Percentiles rank a stretch among this genome's conserved stretches.
Evolutionary conservation across 2,329 filamentous ascomycete genomes (phyloP).

Genomic region (Verticillium longisporum): DNA sequence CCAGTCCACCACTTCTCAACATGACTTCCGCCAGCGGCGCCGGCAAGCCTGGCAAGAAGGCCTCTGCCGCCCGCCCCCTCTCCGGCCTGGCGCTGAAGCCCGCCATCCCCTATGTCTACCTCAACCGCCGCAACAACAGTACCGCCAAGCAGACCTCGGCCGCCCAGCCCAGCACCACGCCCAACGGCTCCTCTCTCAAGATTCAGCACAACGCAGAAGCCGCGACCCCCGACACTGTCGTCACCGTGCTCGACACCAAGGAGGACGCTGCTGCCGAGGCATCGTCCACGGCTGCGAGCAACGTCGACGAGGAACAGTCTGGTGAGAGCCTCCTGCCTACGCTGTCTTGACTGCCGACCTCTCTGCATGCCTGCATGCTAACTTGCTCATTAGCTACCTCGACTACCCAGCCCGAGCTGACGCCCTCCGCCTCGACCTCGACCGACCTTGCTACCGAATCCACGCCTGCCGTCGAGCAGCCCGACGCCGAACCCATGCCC

Average conservation of each 20-base stretch:
- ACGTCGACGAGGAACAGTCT: background rate
- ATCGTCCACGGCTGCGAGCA: background rate
- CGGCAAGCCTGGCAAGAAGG: slow-evolving; percentile 17
- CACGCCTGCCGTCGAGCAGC: background rate
- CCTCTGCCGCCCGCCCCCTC: slow-evolving; percentile 30
- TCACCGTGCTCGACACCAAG: slow-evolving; percentile 1
- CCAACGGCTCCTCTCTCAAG: slow-evolving; percentile 12
- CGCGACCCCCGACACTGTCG: slow-evolving; percentile 7
- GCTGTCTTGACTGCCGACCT: too few relatives aligned
- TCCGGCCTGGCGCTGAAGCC: slow-evolving; percentile 19
- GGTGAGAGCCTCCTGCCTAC: background rate
- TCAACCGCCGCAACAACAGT: slow-evolving; percentile 18
- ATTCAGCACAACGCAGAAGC: slow-evolving; percentile 10
- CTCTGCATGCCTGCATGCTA: background rate
- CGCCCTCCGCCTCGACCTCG: background rate
- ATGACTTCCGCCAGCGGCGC: slow-evolving; percentile 11
- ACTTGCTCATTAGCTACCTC: background rate
- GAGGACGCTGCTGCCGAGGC: slow-evolving; percentile 1
- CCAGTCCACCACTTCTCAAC: slow-evolving; percentile 2
- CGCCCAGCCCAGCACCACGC: slow-evolving; percentile 15
- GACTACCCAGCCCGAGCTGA: background rate
- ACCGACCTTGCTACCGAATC: background rate
- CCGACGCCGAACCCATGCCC: background rate
- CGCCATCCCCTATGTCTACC: slow-evolving; percentile 1
- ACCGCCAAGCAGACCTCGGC: slow-evolving; percentile 25